Evolutionary conservation across 2,329 filamentous ascomycete genomes (phyloP), one percentile per base, ranked within the genome.

Genomic region (Lachnellula willkommii): DNA sequence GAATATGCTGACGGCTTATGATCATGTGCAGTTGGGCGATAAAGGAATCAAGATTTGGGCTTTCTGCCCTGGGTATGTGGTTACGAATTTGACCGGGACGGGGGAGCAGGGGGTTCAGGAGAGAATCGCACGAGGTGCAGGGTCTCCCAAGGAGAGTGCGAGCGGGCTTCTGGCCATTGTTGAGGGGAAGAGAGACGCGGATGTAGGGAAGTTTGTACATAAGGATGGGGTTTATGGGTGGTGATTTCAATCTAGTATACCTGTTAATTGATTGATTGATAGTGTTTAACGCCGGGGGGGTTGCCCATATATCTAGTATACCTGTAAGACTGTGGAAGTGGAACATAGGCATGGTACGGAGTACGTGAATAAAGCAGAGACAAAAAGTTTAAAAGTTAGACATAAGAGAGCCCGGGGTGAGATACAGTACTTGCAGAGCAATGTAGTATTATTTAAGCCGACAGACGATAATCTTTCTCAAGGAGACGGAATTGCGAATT

Each of bases 51-150:
- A 65, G 6, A 64, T 65, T 28, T 69, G 66, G 49, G 65, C 68
- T 15, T 55, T 70, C 36, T 68, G 65, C 22, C 70, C 71, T 4
- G 70, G 70, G 0, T 72, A 70, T 53, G 64, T 72, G 39, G 67
- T 71, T 49, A 72, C 69, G 7, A 68, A 72, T 47, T 63, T 66
- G 47, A 61, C 54, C 46, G 55, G 59, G 9, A 59, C 55, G 5
- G 56, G 58, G 12, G 61, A 62, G 45, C 26, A 56, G 39, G 62
- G 52, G 5, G 32, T 40, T 7, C 20, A 60, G 40, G 52, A 62
- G 35, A 50, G 57, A 20, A 50, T 51, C 4, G 47, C 50, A 12
- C 55, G 40, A 17, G 58, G 59, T 1, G 63, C 61, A 3, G 53
- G 51, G 14, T 49, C 65, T 63, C 59, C 68, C 3, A 54, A 57